Evolutionary conservation across 495 filamentous ascomycete genomes (phyloP).

Genomic region (Penicillium paradoxum): DNA sequence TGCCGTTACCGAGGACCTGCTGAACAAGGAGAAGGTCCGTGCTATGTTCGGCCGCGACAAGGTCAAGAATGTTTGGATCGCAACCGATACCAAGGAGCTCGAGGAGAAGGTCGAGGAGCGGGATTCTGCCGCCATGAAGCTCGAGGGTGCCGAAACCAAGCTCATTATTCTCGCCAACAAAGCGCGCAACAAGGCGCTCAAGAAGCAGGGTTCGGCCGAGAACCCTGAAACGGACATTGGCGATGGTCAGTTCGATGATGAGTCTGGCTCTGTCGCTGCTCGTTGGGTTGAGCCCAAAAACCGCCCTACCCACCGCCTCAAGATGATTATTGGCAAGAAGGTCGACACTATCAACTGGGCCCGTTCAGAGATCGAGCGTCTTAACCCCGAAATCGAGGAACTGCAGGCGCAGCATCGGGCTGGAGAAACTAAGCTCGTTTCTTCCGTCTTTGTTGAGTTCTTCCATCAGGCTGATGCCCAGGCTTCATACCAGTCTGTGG

Average conservation of each 20-base stretch:
- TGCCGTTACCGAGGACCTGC: conserved; percentile 71
- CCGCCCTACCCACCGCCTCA: conserved; percentile 80
- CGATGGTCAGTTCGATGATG: conserved; percentile 51
- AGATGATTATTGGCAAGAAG: conserved; percentile 79
- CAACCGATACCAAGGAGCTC: conserved; percentile 71
- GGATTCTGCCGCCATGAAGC: conserved; percentile 74
- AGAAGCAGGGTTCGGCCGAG: conserved; percentile 58
- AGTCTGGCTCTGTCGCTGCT: conserved; percentile 73
- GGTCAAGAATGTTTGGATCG: conserved; percentile 84
- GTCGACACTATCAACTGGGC: conserved; percentile 83
- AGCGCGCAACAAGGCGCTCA: conserved; percentile 64
- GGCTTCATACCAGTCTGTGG: conserved; percentile 71
- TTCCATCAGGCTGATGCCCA: conserved; percentile 76
- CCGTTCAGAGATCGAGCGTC: conserved; percentile 70
- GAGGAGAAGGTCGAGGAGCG: conserved; percentile 82
- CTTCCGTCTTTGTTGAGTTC: conserved; percentile 78
- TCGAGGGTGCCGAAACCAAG: conserved; percentile 86
- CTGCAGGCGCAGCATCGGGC: conserved; percentile 68
- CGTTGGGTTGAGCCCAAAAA: conserved; percentile 76
- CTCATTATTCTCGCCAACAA: conserved; percentile 79
- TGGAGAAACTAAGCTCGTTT: conserved; percentile 60
- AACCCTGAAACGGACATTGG: conserved; percentile 24
- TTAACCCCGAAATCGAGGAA: conserved; percentile 74
- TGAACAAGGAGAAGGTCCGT: conserved; percentile 67
- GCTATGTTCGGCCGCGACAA: conserved; percentile 67